A percentile compares a stretch with the other conserved stretches of the same genome.
Evolutionary conservation across 2,329 filamentous ascomycete species (phyloP).

Genomic region (Akanthomyces lecanii): DNA sequence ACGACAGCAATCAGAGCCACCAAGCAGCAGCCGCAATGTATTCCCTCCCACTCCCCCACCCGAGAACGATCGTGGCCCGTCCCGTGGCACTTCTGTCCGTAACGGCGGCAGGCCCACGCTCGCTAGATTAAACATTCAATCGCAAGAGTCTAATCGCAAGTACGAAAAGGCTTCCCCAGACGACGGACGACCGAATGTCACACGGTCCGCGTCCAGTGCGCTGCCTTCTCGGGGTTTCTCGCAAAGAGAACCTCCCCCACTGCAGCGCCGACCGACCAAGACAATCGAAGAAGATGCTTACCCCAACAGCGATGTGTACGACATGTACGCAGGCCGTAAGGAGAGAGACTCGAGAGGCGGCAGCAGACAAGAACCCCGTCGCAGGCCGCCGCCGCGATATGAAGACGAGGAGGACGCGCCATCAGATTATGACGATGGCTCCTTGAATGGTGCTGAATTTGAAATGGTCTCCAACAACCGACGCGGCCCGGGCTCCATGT

Average conservation of each 20-base stretch:
- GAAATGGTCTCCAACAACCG: conserved; percentile 66
- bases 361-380: conserved; percentile 25
- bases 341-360: conserved; percentile 38
- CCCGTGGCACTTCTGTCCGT: conserved; percentile 56
- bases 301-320: conserved; percentile 63
- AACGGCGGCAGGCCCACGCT: conserved; percentile 57
- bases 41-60: conserved; percentile 99
- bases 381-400: conserved; percentile 50
- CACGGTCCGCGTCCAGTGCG: conserved; percentile 43
- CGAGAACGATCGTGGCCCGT: conserved; percentile 67
- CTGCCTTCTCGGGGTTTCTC: conserved; percentile 41
- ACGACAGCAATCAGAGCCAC: conserved; percentile 81
- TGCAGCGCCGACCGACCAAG: conserved; percentile 28
- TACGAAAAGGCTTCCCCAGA: conserved; percentile 54
- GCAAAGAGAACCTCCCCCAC: conserved; percentile 33
- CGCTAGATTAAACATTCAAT: conserved; percentile 60
- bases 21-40: conserved; percentile 67
- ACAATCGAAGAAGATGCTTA: conserved; percentile 56
- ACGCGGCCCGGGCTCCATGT: conserved; percentile 41
- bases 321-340: conserved; percentile 48
- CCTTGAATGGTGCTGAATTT: conserved; percentile 72
- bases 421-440: conserved; percentile 66
- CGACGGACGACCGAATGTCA: conserved; percentile 32
- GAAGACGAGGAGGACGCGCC: conserved; percentile 76
- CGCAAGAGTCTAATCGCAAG: conserved; percentile 47